A percentile compares a stretch with the other conserved stretches of the same genome.
Evolutionary conservation across 805 yeast genomes (phyloP).

Genomic region (Metschnikowia amazonensis): DNA sequence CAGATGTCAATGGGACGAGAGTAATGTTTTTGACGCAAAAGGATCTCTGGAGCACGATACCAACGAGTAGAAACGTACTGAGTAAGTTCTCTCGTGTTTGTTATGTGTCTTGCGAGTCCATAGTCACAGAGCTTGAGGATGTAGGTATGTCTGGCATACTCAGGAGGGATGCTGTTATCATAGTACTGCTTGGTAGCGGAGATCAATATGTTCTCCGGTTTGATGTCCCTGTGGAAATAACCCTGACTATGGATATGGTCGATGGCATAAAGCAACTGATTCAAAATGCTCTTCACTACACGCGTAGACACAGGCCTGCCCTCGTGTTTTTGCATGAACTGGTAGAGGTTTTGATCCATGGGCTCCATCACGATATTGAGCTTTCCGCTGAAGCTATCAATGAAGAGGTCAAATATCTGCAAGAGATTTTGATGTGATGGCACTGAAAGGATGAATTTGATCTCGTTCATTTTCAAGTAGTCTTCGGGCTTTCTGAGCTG

Average conservation of each 20-base stretch:
- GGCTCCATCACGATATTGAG: slow-evolving; percentile 86
- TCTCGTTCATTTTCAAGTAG: slow-evolving; percentile 52
- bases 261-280: slow-evolving; percentile 73
- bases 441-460: slow-evolving; percentile 60
- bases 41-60: slow-evolving; percentile 82
- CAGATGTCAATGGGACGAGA: slow-evolving; percentile 74
- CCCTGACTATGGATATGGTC: slow-evolving; percentile 71
- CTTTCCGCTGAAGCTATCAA: slow-evolving; percentile 56
- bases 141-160: slow-evolving; percentile 43
- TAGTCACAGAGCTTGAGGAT: slow-evolving; percentile 76
- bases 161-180: slow-evolving; percentile 41
- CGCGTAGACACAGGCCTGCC: slow-evolving; percentile 49
- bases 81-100: slow-evolving; percentile 55
- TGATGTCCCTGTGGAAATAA: slow-evolving; percentile 84
- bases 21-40: slow-evolving; percentile 58
- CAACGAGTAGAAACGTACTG: slow-evolving; percentile 81
- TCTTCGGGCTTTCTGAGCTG: slow-evolving; percentile 22
- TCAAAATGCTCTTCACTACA: slow-evolving; percentile 61
- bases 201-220: slow-evolving; percentile 88
- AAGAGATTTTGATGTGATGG: slow-evolving; percentile 71
- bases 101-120: slow-evolving; percentile 66
- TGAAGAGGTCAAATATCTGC: slow-evolving; percentile 72
- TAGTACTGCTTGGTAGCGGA: slow-evolving; percentile 54
- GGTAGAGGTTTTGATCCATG: slow-evolving; percentile 77
- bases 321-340: slow-evolving; percentile 64